A percentile compares a stretch with the other conserved stretches of the same genome.
Conservation (phyloP, 352 stramenopile species). For the Pythium monospermum region DNA sequence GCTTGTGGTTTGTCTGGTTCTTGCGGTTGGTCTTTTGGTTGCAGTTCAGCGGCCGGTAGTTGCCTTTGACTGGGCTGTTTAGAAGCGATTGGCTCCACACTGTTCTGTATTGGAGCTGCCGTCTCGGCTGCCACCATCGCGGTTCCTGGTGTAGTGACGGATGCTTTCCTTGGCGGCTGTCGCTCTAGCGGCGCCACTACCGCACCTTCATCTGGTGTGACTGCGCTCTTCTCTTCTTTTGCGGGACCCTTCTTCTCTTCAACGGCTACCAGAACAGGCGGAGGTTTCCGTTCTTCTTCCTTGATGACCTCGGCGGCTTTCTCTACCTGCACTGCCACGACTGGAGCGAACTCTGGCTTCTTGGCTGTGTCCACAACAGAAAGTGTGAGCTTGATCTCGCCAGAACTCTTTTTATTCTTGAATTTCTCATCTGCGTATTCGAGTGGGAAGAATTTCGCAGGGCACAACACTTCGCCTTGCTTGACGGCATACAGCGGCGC, state of each 20-base stretch:
- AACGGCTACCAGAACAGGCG: background rate
- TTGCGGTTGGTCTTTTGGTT: background rate
- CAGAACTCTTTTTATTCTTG: constrained; percentile 31
- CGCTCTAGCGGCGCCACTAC: background rate
- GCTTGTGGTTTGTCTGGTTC: too few relatives aligned
- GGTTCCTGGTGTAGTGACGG: background rate
- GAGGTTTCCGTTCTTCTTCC: background rate
- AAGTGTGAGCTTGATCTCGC: constrained; percentile 43
- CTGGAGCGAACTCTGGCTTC: background rate
- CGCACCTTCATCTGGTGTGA: background rate
- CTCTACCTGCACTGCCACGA: background rate
- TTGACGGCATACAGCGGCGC: constrained; percentile 13
- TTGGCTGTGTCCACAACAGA: constrained; percentile 27
- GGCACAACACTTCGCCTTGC: constrained; percentile 22
- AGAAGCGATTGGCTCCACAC: background rate
- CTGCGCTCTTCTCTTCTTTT: background rate
- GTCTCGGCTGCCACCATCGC: background rate
- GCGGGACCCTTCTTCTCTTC: background rate
- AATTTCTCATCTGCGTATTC: constrained; percentile 41
- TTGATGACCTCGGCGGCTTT: background rate
- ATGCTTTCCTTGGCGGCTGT: background rate
- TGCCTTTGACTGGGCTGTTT: background rate
- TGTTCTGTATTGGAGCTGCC: background rate
- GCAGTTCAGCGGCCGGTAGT: background rate
- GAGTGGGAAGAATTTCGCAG: constrained; percentile 28